Conservation (phyloP, 257 asterid genomes). For the Scutellaria barbata region DNA sequence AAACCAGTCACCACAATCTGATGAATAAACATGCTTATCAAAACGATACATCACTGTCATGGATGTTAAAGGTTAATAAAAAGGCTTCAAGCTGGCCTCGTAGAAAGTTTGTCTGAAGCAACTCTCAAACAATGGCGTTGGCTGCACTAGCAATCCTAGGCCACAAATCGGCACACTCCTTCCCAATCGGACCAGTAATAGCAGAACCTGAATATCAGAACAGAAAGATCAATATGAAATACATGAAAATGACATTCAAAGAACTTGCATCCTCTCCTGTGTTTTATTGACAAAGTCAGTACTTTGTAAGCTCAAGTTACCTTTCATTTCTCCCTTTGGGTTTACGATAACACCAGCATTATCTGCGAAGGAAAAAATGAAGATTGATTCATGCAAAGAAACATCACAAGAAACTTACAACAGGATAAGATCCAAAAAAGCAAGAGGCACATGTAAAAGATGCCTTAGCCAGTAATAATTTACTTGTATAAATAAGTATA, state of each 20-base stretch:
- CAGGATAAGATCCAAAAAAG: not conserved
- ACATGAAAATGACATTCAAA: too few species aligned
- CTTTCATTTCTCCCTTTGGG: constrained; percentile 70
- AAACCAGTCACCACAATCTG: not conserved
- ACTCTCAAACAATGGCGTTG: constrained; percentile 36
- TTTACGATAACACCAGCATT: constrained; percentile 67
- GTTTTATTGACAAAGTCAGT: too few species aligned
- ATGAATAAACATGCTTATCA: not conserved
- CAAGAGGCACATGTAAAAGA: not conserved
- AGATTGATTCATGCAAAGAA: not conserved
- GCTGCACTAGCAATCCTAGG: constrained; percentile 63
- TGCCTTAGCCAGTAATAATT: not conserved
- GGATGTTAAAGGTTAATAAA: not conserved
- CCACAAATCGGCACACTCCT: constrained; percentile 63
- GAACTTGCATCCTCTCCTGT: too few species aligned
- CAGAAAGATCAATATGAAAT: not conserved
- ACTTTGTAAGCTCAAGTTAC: constrained; percentile 21
- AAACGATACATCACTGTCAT: not conserved
- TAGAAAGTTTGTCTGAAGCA: not conserved
- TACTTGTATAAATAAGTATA: too few species aligned
- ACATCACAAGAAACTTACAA: not conserved
- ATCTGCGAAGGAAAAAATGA: constrained; percentile 34
- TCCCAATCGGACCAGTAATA: constrained; percentile 60
- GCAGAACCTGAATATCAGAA: constrained; percentile 43
- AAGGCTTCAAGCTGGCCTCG: not conserved